Evolutionary conservation across 805 yeast genomes (phyloP).

Genomic region (Lachancea meyersii): DNA sequence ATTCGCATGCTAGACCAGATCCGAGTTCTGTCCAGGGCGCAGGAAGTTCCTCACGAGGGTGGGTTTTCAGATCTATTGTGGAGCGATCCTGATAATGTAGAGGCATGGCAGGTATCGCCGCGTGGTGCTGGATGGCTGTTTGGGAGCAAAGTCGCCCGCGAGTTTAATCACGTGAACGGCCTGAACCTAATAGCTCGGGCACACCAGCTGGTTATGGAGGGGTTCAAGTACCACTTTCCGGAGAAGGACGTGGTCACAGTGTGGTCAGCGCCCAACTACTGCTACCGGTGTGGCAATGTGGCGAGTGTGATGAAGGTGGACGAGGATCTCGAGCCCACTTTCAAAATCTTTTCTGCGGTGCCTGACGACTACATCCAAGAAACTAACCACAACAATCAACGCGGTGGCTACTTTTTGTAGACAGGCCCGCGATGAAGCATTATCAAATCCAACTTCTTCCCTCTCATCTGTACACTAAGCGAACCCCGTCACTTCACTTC

Average conservation of each 20-base stretch:
- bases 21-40: slow-evolving; percentile 89
- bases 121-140: slow-evolving; percentile 99
- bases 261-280: slow-evolving; percentile 96
- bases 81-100: slow-evolving; percentile 97
- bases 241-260: slow-evolving; percentile 96
- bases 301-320: slow-evolving; percentile 97
- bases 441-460: neutral
- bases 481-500: too few relatives aligned
- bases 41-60: slow-evolving; percentile 98
- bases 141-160: slow-evolving; percentile 89
- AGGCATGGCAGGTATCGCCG: slow-evolving; percentile 96
- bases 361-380: slow-evolving; percentile 60
- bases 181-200: slow-evolving; percentile 88
- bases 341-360: slow-evolving; percentile 92
- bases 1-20: slow-evolving; percentile 96
- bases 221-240: slow-evolving; percentile 91
- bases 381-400: slow-evolving; percentile 25
- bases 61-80: slow-evolving; percentile 96
- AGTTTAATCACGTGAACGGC: slow-evolving; percentile 92
- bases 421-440: neutral
- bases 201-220: slow-evolving; percentile 98
- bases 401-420: slow-evolving; percentile 34
- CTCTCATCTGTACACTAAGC: neutral
- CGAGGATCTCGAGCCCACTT: slow-evolving; percentile 78
- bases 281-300: slow-evolving; percentile 96